Evolutionary conservation across 1,284 basidiomycete species (phyloP), one percentile per base, ranked within the genome.

Genomic region (Caloboletus firmus): DNA sequence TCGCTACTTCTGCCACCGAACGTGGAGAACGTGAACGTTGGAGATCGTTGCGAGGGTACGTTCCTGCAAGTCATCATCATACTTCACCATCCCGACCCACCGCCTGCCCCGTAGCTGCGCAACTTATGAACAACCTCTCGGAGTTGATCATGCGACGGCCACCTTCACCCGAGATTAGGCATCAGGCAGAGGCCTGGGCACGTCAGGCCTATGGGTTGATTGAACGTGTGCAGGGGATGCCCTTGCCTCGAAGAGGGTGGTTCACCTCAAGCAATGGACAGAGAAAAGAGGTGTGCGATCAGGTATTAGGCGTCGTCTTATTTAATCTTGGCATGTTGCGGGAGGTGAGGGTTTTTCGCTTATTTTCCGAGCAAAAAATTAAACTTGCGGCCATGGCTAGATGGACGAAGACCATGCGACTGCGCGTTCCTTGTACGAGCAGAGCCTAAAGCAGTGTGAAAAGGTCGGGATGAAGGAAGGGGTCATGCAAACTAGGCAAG

Each of bases 101-200:
- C 20, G 17, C 41, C 22, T 30, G 18, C 43, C 39, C 31, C 46
- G n/a, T 57, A 87, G 86, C 80, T n/a, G 85, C 87, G 8, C 80
- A 87, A 48, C 62, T 89, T 13, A 88, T 90, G 87, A 82, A 79
- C 59, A 84, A 82, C 56, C 73, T 90, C 34, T 79, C 84, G 11
- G 82, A 84, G 51, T 69, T 85, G 42, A 74, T 85, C 54, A 73
- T 84, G 56, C 78, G 79, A 36, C 72, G 68, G n/a, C 64, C 76
- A 2, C 73, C 77, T 12, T 74, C 75, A 17, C 71, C 75, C 0
- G 76, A 82, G 34, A 71, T 72, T 28, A 67, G 80, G 36, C 68
- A 75, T 32, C 79, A 84, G 59, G 85, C 87, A 0, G 83, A 87
- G 61, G 68, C 76, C 1, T 86, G 85, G 83, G 81, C 82, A 1